phyloP scores from a whole-genome alignment of 2,329 filamentous ascomycete genomes.

The Fusarium sp. region DNA sequence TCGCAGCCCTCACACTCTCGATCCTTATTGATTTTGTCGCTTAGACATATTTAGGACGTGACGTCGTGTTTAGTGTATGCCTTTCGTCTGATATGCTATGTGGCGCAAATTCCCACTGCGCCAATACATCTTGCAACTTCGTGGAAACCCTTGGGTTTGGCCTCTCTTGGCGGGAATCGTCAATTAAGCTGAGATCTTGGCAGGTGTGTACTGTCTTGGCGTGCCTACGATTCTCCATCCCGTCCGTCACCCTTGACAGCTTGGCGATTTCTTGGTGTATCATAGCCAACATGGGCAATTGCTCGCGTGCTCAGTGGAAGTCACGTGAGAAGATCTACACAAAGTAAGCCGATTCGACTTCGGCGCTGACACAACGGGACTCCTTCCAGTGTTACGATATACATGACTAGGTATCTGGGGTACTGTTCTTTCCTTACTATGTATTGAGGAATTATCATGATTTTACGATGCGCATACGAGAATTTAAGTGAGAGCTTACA shows the following conservation, averaged over 20 bases:
- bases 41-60: no score
- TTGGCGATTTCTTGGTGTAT: conserved; percentile 5
- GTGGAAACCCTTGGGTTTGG: neutral
- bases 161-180: conserved; percentile 1
- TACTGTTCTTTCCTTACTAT: no score
- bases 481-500: no score
- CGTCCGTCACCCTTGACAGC: neutral
- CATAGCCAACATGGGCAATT: neutral
- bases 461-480: no score
- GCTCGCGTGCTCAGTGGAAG: neutral
- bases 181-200: conserved; percentile 5
- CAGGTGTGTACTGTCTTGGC: neutral
- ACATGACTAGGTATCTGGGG: no score
- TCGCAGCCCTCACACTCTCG: no score
- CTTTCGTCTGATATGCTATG: neutral
- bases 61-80: no score
- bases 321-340: accelerated
- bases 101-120: accelerated
- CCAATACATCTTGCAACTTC: accelerated
- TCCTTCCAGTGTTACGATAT: no score
- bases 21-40: no score
- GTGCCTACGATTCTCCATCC: neutral
- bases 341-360: neutral
- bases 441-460: no score
- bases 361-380: accelerated